A percentile compares a stretch with the other conserved stretches of the same genome.
phyloP scores from a whole-genome alignment of 257 asterid species.

The Nicotiana knightiana region DNA sequence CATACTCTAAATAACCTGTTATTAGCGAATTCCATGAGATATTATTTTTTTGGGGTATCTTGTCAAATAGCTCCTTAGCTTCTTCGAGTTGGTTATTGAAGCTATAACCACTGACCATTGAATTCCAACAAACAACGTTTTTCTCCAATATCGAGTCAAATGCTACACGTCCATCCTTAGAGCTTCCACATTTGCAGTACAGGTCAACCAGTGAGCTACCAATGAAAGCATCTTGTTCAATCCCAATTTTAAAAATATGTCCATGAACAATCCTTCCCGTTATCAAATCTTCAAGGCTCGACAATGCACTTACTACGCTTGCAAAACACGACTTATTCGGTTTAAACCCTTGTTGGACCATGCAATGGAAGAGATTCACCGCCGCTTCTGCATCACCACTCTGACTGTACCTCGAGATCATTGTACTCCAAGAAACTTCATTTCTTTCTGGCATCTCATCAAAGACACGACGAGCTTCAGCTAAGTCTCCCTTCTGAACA shows the following conservation, averaged over 20 bases:
- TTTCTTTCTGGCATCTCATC: conserved; percentile 70
- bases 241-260: conserved; percentile 48
- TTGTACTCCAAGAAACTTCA: conserved; percentile 73
- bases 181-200: conserved; percentile 61
- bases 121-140: conserved; percentile 71
- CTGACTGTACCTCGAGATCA: conserved; percentile 73
- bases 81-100: conserved; percentile 45
- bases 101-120: conserved; percentile 66
- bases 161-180: conserved; percentile 39
- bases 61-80: conserved; percentile 50
- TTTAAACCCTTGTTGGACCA: conserved; percentile 34
- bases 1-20: conserved; percentile 40
- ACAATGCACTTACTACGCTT: conserved; percentile 56
- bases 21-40: conserved; percentile 77
- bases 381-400: conserved; percentile 68
- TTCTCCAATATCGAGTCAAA: conserved; percentile 44
- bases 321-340: conserved; percentile 69
- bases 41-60: conserved; percentile 45
- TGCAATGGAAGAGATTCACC: conserved; percentile 36
- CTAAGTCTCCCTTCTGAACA: conserved; percentile 42
- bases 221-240: conserved; percentile 37
- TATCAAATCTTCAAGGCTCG: conserved; percentile 40
- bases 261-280: conserved; percentile 62
- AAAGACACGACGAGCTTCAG: conserved; percentile 56
- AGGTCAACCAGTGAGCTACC: conserved; percentile 60